Percentiles rank a stretch among this genome's conserved stretches.
Evolutionary conservation across 2,329 filamentous ascomycete genomes (phyloP).

Genomic region (Claviceps monticola): DNA sequence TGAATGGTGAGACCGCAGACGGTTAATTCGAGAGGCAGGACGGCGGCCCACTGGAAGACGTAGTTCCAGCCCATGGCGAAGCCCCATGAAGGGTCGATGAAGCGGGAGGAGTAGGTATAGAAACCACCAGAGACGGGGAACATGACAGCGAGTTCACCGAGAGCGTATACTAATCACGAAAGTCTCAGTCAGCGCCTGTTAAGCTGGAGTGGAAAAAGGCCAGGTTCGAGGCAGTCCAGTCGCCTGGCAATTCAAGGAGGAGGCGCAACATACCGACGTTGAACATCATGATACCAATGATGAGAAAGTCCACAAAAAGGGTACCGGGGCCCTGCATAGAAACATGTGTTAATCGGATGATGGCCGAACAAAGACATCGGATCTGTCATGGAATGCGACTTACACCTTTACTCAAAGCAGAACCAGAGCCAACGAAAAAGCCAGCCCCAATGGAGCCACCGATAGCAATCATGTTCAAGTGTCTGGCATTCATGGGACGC

Average conservation of each 20-base stretch:
- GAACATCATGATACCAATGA: conserved; percentile 8
- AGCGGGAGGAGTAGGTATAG: conserved; percentile 43
- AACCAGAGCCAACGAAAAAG: conserved; percentile 48
- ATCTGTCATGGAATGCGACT: conserved; percentile 15
- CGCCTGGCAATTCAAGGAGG: neutral
- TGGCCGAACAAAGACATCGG: neutral
- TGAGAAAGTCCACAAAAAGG: conserved; percentile 5
- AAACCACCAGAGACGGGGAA: conserved; percentile 46
- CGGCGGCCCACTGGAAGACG: conserved; percentile 32
- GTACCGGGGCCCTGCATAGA: conserved; percentile 5
- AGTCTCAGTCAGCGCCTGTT: neutral
- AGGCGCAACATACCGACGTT: conserved; percentile 4
- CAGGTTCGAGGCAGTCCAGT: neutral
- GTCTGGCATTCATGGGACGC: conserved; percentile 35
- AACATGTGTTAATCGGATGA: neutral
- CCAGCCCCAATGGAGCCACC: conserved; percentile 48
- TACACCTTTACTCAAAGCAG: conserved; percentile 36
- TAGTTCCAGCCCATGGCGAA: conserved; percentile 40
- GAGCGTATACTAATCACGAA: conserved; percentile 30
- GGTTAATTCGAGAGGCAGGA: conserved; percentile 33
- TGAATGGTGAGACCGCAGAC: conserved; percentile 36
- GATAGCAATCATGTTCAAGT: conserved; percentile 49
- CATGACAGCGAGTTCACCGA: conserved; percentile 44
- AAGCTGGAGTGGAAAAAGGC: neutral
- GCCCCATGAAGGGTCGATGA: conserved; percentile 45